A percentile compares a stretch with the other conserved stretches of the same genome.
These are phyloP conservation scores for Rhytidhysteron rufulum DNA, from an alignment of 2,329 filamentous ascomycete species.

Conservation along the genomic window DNA sequence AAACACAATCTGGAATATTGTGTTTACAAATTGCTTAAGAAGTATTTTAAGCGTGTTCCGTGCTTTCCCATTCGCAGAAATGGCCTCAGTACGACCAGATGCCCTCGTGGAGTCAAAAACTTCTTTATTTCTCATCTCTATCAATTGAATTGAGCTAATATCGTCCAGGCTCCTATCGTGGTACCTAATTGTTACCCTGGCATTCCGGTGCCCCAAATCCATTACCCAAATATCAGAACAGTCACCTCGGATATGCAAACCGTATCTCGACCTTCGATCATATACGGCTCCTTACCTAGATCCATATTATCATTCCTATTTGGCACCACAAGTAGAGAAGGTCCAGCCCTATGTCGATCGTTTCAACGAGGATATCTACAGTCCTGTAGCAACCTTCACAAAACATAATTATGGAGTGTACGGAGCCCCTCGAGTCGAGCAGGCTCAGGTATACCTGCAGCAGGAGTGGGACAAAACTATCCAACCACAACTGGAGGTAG, in stretches of 20 bases:
- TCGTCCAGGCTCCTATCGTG: constrained; percentile 73
- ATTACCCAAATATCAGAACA: constrained; percentile 63
- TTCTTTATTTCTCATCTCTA: no score
- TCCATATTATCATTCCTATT: constrained; percentile 83
- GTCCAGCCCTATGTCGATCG: constrained; percentile 67
- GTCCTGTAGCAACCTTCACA: constrained; percentile 63
- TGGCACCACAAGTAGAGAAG: constrained; percentile 74
- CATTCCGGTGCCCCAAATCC: constrained; percentile 77
- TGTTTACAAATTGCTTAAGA: no score
- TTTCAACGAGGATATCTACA: constrained; percentile 59
- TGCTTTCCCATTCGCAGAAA: no score
- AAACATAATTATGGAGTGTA: constrained; percentile 62
- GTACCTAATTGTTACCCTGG: constrained; percentile 76
- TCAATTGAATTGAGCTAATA: no score
- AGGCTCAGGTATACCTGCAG: constrained; percentile 62
- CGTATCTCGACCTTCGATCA: constrained; percentile 66
- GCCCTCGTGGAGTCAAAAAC: no score
- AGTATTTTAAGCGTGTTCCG: no score
- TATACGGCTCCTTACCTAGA: constrained; percentile 70
- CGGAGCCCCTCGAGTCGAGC: constrained; percentile 67
- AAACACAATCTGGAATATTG: no score
- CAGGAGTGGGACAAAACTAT: constrained; percentile 76
- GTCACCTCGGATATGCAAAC: constrained; percentile 76
- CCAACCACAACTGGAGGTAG: constrained; percentile 68
- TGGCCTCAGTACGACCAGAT: no score